phyloP scores from a whole-genome alignment of 2,329 filamentous ascomycete species.

The Penicillium sclerotiorum region DNA sequence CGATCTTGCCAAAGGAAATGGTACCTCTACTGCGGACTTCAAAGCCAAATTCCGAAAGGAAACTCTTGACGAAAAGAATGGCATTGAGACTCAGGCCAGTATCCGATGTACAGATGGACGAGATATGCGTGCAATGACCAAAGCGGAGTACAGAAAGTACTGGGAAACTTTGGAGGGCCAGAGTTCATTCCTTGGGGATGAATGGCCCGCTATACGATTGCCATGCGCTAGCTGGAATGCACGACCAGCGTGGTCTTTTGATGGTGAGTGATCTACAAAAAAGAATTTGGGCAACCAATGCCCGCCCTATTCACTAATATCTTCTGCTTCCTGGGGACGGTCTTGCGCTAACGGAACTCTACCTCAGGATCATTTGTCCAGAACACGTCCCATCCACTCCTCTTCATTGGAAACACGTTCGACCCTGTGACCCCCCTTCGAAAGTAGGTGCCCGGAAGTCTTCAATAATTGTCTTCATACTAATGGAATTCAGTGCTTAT shows the following conservation, averaged over 20 bases:
- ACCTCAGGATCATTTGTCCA: not conserved
- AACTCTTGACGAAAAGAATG: not conserved
- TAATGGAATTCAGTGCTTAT: not conserved
- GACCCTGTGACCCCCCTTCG: conserved; percentile 1
- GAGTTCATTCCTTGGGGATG: not conserved
- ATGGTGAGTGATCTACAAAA: not conserved
- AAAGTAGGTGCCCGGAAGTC: not conserved
- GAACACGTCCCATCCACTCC: conserved; percentile 1
- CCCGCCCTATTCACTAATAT: too few species aligned
- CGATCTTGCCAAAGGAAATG: not conserved
- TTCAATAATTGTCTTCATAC: not conserved
- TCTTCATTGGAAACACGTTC: conserved; percentile 1
- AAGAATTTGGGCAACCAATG: too few species aligned
- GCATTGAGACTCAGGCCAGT: not conserved
- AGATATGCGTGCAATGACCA: not conserved
- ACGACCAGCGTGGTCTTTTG: not conserved
- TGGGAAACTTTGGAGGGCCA: not conserved
- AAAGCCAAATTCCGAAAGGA: not conserved
- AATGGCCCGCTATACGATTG: not conserved
- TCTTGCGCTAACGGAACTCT: not conserved
- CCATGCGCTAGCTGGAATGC: not conserved
- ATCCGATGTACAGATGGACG: not conserved
- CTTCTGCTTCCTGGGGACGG: too few species aligned
- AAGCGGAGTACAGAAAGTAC: not conserved
- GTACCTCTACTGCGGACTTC: not conserved